These are phyloP conservation scores for Paecilomyces fulvus DNA, from an alignment of 2,329 filamentous ascomycete species.

Conservation along the genomic window DNA sequence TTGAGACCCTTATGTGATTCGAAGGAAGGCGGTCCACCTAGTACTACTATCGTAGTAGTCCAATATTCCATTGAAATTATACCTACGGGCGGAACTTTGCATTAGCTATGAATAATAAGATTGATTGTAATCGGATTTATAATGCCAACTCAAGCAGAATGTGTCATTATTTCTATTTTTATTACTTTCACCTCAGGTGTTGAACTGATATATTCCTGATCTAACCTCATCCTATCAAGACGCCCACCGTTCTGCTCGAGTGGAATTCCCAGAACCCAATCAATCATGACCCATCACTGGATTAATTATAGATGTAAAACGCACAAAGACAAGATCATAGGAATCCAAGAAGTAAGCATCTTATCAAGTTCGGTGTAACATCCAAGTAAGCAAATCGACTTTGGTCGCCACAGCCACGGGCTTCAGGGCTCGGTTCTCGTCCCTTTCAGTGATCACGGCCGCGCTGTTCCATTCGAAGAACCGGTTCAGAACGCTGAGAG, in stretches of 20 bases:
- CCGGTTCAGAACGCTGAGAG: constrained; percentile 70
- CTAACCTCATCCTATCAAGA: not conserved
- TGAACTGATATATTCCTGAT: not conserved
- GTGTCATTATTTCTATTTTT: not conserved
- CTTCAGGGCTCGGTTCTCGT: constrained; percentile 54
- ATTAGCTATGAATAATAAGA: not conserved
- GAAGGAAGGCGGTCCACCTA: no score
- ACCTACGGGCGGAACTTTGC: not conserved
- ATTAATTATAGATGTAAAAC: not conserved
- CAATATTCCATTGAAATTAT: no score
- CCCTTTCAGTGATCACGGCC: constrained; percentile 80
- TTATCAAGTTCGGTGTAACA: constrained; percentile 46
- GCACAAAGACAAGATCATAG: not conserved
- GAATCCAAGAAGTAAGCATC: not conserved
- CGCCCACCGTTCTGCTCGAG: not conserved
- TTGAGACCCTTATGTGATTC: no score
- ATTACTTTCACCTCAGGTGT: not conserved
- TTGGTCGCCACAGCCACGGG: constrained; percentile 90
- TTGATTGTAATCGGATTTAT: not conserved
- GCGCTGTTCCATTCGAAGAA: constrained; percentile 99
- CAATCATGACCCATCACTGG: not conserved
- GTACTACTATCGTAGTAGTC: no score
- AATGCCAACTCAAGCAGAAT: not conserved
- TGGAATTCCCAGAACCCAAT: not conserved
- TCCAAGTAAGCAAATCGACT: constrained; percentile 87